phyloP scores from a whole-genome alignment of 2,329 filamentous ascomycete genomes.

The Fusarium gaditjirri region DNA sequence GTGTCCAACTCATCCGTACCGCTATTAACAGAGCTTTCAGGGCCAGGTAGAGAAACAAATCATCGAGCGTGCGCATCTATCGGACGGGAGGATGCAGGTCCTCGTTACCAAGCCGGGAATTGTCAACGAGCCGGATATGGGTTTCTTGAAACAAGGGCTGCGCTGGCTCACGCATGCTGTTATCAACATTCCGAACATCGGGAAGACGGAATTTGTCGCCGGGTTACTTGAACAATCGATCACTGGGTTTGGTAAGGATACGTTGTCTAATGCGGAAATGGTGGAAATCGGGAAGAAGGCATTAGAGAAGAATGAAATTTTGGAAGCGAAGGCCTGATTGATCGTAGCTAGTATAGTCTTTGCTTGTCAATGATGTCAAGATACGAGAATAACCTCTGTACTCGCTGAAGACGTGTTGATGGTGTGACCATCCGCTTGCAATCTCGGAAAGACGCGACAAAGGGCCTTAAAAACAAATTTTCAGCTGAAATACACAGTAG shows the following conservation, averaged over 20 bases:
- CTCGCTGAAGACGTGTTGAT: background rate
- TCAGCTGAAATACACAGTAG: accelerated
- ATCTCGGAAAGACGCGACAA: accelerated
- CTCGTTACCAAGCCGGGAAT: slow-evolving; percentile 56
- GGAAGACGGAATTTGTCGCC: slow-evolving; percentile 52
- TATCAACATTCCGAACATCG: slow-evolving; percentile 49
- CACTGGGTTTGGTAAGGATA: slow-evolving; percentile 59
- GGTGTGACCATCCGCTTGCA: accelerated
- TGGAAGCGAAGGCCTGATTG: background rate
- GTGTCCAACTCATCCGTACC: too few species aligned
- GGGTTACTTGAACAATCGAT: slow-evolving; percentile 57
- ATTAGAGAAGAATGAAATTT: background rate
- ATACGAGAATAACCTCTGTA: background rate
- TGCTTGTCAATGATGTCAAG: background rate
- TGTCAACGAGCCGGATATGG: slow-evolving; percentile 44
- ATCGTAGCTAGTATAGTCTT: background rate
- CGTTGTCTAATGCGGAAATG: slow-evolving; percentile 56
- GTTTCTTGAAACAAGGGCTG: background rate
- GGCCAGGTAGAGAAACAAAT: slow-evolving; percentile 59
- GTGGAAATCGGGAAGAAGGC: slow-evolving; percentile 47
- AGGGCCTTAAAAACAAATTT: accelerated
- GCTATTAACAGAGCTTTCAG: slow-evolving; percentile 42
- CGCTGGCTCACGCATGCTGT: slow-evolving; percentile 20
- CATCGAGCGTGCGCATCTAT: slow-evolving; percentile 53
- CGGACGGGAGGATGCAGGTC: slow-evolving; percentile 52